Evolutionary conservation across 2,329 filamentous ascomycete species (phyloP).

Genomic region (Tolypocladium pustulatum): DNA sequence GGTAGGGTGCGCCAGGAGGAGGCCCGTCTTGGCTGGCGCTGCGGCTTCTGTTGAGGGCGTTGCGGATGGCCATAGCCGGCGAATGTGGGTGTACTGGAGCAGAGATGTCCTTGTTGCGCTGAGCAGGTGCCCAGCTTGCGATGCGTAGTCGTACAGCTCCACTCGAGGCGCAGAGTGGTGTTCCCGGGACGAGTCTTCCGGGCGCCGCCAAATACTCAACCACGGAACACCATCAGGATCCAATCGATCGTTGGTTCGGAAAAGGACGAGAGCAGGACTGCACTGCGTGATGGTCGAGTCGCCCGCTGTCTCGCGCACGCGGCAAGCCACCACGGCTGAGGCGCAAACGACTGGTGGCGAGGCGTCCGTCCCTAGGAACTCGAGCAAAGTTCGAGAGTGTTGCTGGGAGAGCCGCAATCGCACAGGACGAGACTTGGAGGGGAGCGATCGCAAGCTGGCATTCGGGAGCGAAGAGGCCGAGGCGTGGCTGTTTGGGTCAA

Average conservation of each 20-base stretch:
- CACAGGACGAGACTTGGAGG: background rate
- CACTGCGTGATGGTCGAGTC: background rate
- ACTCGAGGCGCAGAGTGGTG: background rate
- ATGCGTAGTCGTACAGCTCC: background rate
- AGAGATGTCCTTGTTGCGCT: background rate
- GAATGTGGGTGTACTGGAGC: background rate
- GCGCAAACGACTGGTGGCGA: background rate
- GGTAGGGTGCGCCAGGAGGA: conserved; percentile 24
- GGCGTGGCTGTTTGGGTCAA: background rate
- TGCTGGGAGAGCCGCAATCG: background rate
- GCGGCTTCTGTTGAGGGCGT: conserved; percentile 13
- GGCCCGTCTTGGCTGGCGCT: conserved; percentile 17
- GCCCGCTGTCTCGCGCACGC: background rate
- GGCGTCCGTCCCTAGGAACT: background rate
- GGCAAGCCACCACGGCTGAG: background rate
- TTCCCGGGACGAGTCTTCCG: background rate
- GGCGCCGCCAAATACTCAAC: background rate
- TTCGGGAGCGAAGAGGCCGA: background rate
- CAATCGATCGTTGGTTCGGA: background rate
- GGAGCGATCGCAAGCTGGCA: background rate
- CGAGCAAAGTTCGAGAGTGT: background rate
- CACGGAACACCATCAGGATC: background rate
- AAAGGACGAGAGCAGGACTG: background rate
- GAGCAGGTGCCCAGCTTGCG: background rate
- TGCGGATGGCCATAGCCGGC: conserved; percentile 19